phyloP scores from a whole-genome alignment of 441 rosid genomes.

The Brassica hybrid region DNA sequence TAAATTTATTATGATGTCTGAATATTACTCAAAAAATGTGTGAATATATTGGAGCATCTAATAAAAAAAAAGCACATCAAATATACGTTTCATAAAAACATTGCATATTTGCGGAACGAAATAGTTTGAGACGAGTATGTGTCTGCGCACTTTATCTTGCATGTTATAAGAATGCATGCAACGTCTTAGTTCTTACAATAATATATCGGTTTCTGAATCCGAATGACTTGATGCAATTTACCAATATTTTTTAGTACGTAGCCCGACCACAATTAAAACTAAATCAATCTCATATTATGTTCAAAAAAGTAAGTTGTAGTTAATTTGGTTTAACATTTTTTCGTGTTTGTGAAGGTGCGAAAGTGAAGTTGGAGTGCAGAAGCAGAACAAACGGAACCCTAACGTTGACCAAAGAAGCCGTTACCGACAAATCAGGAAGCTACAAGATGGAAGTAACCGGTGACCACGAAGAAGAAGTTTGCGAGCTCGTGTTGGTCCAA shows the following conservation, averaged over 20 bases:
- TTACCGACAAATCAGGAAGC: slow-evolving; percentile 48
- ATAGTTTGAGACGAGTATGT: neutral
- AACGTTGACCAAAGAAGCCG: slow-evolving; percentile 45
- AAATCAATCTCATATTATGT: neutral
- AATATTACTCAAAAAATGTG: neutral
- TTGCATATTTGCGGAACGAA: neutral
- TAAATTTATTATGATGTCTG: neutral
- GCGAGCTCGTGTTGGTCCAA: slow-evolving; percentile 47
- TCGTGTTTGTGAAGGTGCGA: no score
- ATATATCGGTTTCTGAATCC: neutral
- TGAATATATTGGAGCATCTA: neutral
- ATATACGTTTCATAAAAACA: neutral
- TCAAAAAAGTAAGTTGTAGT: no score
- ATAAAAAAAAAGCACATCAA: neutral
- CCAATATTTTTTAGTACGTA: neutral
- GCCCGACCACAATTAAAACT: neutral
- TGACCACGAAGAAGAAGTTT: slow-evolving; percentile 61
- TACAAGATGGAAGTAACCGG: slow-evolving; percentile 51
- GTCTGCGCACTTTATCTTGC: neutral
- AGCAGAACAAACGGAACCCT: slow-evolving; percentile 35
- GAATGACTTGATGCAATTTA: neutral
- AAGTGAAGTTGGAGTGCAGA: no score
- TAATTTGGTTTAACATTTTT: no score
- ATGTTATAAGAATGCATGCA: slow-evolving; percentile 17
- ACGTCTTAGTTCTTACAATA: neutral